phyloP scores from a whole-genome alignment of 306 rosid genomes.

The Acacia melanoxylon region DNA sequence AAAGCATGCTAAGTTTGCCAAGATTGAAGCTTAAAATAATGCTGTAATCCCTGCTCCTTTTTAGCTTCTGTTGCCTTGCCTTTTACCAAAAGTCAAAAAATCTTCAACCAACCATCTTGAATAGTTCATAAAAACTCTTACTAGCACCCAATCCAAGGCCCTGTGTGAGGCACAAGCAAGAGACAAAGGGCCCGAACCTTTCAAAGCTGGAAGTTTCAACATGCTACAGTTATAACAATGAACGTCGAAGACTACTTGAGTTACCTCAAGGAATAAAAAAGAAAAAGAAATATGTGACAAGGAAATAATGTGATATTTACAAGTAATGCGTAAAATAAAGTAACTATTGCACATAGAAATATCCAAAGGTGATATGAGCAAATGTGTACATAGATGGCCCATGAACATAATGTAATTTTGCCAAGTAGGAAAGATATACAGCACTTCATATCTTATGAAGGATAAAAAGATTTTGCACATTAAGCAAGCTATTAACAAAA shows the following conservation, averaged over 20 bases:
- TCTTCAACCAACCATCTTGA: not conserved
- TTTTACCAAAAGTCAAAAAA: not conserved
- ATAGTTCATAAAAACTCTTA: not conserved
- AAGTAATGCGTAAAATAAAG: not conserved
- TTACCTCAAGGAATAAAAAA: not conserved
- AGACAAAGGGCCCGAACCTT: not conserved
- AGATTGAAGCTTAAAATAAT: not conserved
- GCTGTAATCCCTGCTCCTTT: not conserved
- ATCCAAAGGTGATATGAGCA: not conserved
- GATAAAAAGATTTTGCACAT: not conserved
- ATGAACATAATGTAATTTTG: constrained; percentile 1
- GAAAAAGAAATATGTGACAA: not conserved
- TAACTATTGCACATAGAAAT: constrained; percentile 2
- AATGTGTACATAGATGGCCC: not conserved
- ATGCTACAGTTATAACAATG: not conserved
- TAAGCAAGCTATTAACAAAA: constrained; percentile 16
- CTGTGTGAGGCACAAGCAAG: not conserved
- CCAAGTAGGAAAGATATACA: not conserved
- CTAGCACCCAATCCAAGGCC: not conserved
- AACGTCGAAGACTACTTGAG: not conserved
- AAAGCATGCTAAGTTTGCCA: not conserved
- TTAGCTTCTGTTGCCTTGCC: not conserved
- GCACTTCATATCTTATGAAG: not conserved
- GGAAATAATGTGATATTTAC: not conserved
- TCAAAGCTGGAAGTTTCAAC: not conserved